Evolutionary conservation across 176 grass and related monocot species (phyloP), one percentile per base, ranked within the genome.

Genomic region (Neostapfia colusana): DNA sequence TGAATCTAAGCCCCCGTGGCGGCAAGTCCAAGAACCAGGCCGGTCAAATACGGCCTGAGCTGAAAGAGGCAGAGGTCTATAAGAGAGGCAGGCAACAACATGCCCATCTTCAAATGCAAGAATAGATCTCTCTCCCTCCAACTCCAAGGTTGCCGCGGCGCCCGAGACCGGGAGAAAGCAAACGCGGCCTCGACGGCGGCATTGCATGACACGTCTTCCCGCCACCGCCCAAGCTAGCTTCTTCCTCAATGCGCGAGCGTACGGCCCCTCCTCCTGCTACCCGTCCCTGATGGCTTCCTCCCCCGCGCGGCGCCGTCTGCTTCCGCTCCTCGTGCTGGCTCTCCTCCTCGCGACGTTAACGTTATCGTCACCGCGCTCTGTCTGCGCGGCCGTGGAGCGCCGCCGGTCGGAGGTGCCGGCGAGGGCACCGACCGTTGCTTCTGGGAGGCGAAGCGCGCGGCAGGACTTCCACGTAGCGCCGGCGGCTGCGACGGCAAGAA

Each of bases 1-100:
- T 62, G 59, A 74, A 81, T 86, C 77, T 81, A 15, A 75, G 84
- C 71, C 41, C 43, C 51, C 51, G 0, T 63, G 67, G 67, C 82
- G 45, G n/a, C n/a, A n/a, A n/a, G n/a, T n/a, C 82, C 49, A 54
- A 84, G 73, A 84, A 70, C 55, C 73, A 70, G 2, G 73, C 3
- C 43, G 36, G 42, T 51, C 65, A 83, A 70, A 76, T 24, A 55
- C 72, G 20, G 18, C 36, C n/a, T 39, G 1, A 67, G 20, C 25
- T 13, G 16, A 35, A 71, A 11, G 43, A 48, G 25, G 45, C 26
- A 28, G 14, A 18, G 4, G 17, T n/a, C n/a, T 2, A 56, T 79
- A 79, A 58, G 73, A 59, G 58, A 15, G 18, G 41, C 42, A 34
- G 23, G 8, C 10, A 20, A 20, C 51, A 21, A 23, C 51, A 54